A percentile compares a stretch with the other conserved stretches of the same genome.
phyloP scores from a whole-genome alignment of 108 stramenopile species.

The Nannochloropsis salina region DNA sequence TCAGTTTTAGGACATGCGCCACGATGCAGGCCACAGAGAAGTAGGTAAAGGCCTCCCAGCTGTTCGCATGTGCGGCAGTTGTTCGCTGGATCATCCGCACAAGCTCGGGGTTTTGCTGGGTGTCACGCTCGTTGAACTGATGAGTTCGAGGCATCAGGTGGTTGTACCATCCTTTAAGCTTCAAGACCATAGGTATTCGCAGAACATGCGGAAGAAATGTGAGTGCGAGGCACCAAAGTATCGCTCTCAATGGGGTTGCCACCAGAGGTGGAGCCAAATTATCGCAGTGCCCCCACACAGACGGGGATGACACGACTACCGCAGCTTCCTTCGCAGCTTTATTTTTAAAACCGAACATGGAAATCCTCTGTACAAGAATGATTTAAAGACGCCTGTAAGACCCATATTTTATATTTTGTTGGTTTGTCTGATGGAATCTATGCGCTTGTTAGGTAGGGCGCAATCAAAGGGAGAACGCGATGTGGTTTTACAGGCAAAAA shows the following conservation, averaged over 20 bases:
- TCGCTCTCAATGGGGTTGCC: background rate
- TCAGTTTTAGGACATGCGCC: background rate
- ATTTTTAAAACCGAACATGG: constrained; percentile 1
- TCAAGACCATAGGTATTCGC: background rate
- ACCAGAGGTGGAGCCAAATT: background rate
- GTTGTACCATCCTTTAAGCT: constrained; percentile 17
- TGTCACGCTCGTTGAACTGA: background rate
- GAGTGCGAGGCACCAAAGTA: background rate
- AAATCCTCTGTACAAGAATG: no score
- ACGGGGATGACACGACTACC: background rate
- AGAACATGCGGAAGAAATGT: background rate
- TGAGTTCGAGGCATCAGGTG: constrained; percentile 11
- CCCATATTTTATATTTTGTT: no score
- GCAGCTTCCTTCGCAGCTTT: background rate
- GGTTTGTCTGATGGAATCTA: no score
- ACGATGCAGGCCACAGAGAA: background rate
- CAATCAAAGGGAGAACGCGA: no score
- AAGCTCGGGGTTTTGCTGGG: background rate
- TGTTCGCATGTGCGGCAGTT: background rate
- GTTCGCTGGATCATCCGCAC: background rate
- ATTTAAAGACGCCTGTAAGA: no score
- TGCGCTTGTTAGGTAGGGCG: no score
- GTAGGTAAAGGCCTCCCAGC: constrained; percentile 8
- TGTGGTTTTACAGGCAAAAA: no score
- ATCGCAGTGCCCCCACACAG: constrained; percentile 9